Base-by-base conservation (phyloP, 176 grass and related monocot species). In the Microstegium vimineum region DNA sequence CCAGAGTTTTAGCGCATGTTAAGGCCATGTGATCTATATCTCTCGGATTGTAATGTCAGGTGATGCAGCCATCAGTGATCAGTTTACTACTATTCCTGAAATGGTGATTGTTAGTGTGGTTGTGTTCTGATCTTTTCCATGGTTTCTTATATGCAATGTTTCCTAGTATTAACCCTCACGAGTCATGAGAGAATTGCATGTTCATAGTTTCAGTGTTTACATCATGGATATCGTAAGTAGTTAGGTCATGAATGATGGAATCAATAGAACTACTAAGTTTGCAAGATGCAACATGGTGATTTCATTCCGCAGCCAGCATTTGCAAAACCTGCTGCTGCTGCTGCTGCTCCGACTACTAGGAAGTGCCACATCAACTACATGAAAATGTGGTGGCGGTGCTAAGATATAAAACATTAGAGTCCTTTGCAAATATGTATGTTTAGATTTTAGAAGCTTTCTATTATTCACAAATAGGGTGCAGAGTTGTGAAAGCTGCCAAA, bases 91-190 rank as follows among this genome's bases (percentile, higher is more conserved):
- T 54, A 28, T 81, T 81, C 16, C 22, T 69, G 42, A 67, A 68
- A 68, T 80, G 62, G 31, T 26, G 47, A 54, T 56, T 42, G 16
- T 11, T 71, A 81, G 66, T 22, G 42, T 40, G 23, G 23, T 13
- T 67, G 67, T 74, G 37, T 46, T 36, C 38, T 73, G 38, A 57
- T 84, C 67, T n/a, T 56, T 8, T 74, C 26, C 67, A 56, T n/a
- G 74, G 20, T 73, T 78, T 80, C 65, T 52, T 15, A 25, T 34
- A 34, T 45, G 76, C 32, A 32, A 46, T 18, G 17, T 69, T 38
- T 56, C 46, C 62, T 31, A 41, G 25, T 56, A 63, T 25, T 41
- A 41, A 22, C 30, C 20, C 36, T 42, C 25, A 20, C 6, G 18
- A 18, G 2, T 47, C 51, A 30, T 43, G 14, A 27, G 0, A 34